Evolutionary conservation across 163 green algal species (phyloP), one percentile per base, ranked within the genome.

Genomic region (Prototheca wickerhamii): DNA sequence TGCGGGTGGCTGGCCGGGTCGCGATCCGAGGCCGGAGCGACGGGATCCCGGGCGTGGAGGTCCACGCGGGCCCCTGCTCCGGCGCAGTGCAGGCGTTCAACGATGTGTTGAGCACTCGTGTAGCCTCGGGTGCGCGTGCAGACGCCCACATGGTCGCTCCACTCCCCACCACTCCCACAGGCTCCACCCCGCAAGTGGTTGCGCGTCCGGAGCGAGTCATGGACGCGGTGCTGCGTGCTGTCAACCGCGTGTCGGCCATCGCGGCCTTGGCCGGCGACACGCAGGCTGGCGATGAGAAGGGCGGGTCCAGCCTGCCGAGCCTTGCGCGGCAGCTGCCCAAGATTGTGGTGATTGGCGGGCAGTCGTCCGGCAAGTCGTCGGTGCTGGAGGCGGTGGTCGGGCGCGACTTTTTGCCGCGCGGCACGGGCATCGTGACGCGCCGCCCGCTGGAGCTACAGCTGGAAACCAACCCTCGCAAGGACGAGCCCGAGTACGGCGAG

Each of bases 351-450:
- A 84, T 97, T 31, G 90, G 90, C 63, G 90, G 90, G 7, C 86
- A 96, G 84, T 92, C 82, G 58, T 94, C 85, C n/a, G 90, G 90
- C 50, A 97, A 97, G 74, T 91, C 79, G 51, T 93, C 82, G 0
- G 91, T 97, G 75, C 76, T 97, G 53, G 91, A 97, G 72, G 88
- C 88, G 30, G 87, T 97, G 8, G 90, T 97, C 25, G 91, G 91
- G 17, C 79, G 82, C 10, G 91, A 97, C 55, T 96, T 96, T 65
- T 67, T 97, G 63, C 91, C 91, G 0, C 82, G 91, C 55, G 91
- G 90, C 23, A 94, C 84, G 4, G 90, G 89, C 68, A 97, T 97
- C 69, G 90, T 96, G 32, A 97, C 91, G 0, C 68, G 83, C 40
- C 80, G 89, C 5, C 90, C 89, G 15, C 68, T 96, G 61, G 79